Evolutionary conservation across 345 rosid species (phyloP).

Genomic region (Diplotaxis tenuifolia): DNA sequence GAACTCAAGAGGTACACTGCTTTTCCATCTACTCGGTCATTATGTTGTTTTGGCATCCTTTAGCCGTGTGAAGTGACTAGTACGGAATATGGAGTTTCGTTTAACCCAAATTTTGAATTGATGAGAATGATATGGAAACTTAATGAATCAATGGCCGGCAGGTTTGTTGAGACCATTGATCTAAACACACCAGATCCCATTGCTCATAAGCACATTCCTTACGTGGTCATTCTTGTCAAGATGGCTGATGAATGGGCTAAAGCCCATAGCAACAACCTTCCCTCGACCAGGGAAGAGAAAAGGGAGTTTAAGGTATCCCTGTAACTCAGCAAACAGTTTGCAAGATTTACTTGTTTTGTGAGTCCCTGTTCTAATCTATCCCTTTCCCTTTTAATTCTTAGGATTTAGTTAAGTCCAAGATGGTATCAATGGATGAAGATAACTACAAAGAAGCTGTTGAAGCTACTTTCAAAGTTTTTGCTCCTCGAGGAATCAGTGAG

Average conservation of each 20-base stretch:
- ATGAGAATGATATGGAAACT: neutral
- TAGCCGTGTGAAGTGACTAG: neutral
- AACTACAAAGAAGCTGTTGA: constrained; percentile 88
- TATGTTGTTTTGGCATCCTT: neutral
- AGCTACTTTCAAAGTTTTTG: constrained; percentile 83
- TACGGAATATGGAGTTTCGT: neutral
- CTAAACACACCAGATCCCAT: constrained; percentile 63
- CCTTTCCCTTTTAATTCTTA: constrained; percentile 34
- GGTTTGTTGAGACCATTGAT: constrained; percentile 79
- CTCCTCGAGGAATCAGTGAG: constrained; percentile 88
- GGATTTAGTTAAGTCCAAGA: constrained; percentile 78
- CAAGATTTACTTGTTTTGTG: constrained; percentile 14
- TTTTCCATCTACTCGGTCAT: constrained; percentile 5
- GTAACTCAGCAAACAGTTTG: constrained; percentile 18
- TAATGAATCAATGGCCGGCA: constrained; percentile 20
- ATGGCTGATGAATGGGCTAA: constrained; percentile 80
- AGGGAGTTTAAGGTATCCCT: constrained; percentile 71
- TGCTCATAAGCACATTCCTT: constrained; percentile 88
- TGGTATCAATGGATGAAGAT: constrained; percentile 75
- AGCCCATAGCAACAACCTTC: constrained; percentile 66
- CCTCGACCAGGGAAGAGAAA: constrained; percentile 83
- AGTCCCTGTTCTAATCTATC: constrained; percentile 13
- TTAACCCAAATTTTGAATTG: neutral
- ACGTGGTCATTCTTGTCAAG: constrained; percentile 79
- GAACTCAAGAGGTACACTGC: constrained; percentile 62